These are phyloP conservation scores for Zygoascus meyerae DNA, from an alignment of 1,139 yeast species.

Conservation along the genomic window DNA sequence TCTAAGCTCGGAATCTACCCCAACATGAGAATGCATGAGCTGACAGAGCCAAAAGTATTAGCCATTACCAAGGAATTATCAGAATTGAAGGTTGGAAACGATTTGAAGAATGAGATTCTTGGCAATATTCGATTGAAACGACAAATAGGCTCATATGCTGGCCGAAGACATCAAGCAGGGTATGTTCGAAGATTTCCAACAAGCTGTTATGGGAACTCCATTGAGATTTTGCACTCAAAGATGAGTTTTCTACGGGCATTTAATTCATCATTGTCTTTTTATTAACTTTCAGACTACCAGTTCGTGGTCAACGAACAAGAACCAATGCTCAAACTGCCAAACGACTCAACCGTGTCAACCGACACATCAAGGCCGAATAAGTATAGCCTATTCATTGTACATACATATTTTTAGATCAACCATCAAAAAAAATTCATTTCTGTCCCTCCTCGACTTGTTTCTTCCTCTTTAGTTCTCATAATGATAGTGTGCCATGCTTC, in stretches of 20 bases:
- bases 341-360: conserved; percentile 71
- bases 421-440: not conserved
- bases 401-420: not conserved
- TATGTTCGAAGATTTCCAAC: not conserved
- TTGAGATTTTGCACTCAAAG: not conserved
- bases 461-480: too few species aligned
- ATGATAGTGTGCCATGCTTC: too few species aligned
- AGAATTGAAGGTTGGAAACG: conserved; percentile 78
- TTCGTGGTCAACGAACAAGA: conserved; percentile 89
- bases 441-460: not conserved
- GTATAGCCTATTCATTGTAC: not conserved
- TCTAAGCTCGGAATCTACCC: conserved; percentile 90
- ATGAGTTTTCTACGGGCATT: too few species aligned
- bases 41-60: conserved; percentile 81
- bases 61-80: conserved; percentile 83
- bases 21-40: conserved; percentile 87
- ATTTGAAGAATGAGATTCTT: conserved; percentile 69
- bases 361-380: conserved; percentile 41
- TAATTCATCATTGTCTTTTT: not conserved
- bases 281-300: conserved; percentile 45
- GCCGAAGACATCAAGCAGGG: conserved; percentile 83
- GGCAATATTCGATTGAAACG: conserved; percentile 78
- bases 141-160: conserved; percentile 78
- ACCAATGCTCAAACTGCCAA: conserved; percentile 87
- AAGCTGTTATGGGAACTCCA: too few species aligned